Evolutionary conservation across 306 rosid species (phyloP).

Genomic region (Geum urbanum): DNA sequence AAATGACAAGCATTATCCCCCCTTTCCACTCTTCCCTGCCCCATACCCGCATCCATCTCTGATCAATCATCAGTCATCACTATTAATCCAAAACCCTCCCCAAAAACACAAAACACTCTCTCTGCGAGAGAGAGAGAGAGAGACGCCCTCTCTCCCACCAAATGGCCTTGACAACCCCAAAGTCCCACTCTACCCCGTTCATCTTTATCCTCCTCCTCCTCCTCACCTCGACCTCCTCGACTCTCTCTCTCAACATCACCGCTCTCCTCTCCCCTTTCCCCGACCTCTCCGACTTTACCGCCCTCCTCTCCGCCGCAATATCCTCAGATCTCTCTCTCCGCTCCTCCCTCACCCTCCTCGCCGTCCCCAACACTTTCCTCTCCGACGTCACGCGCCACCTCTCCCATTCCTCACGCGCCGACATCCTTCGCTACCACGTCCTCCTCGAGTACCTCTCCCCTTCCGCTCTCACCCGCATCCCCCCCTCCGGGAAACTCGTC

Average conservation of each 20-base stretch:
- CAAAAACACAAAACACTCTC: not conserved
- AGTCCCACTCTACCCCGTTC: conserved; percentile 58
- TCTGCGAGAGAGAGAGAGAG: conserved; percentile 15
- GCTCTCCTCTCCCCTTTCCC: conserved; percentile 71
- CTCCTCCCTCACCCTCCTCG: conserved; percentile 78
- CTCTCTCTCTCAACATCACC: conserved; percentile 58
- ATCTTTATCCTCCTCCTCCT: conserved; percentile 29
- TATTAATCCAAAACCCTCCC: conserved; percentile 1
- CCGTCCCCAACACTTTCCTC: conserved; percentile 69
- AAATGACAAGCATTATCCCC: not conserved
- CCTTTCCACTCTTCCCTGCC: not conserved
- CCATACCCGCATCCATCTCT: conserved; percentile 3
- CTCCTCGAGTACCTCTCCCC: conserved; percentile 78
- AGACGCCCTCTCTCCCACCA: not conserved
- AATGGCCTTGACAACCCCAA: conserved; percentile 31
- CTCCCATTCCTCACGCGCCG: conserved; percentile 57
- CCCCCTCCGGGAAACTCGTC: conserved; percentile 72
- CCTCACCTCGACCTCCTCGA: conserved; percentile 21
- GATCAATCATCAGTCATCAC: not conserved
- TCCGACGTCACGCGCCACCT: conserved; percentile 54
- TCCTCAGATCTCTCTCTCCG: conserved; percentile 59
- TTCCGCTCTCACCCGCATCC: conserved; percentile 59
- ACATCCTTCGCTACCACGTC: conserved; percentile 89
- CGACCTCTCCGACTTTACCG: conserved; percentile 60
- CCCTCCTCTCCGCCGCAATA: conserved; percentile 55